Conservation (phyloP, 345 rosid species). For the Eucalyptus cloeziana region DNA sequence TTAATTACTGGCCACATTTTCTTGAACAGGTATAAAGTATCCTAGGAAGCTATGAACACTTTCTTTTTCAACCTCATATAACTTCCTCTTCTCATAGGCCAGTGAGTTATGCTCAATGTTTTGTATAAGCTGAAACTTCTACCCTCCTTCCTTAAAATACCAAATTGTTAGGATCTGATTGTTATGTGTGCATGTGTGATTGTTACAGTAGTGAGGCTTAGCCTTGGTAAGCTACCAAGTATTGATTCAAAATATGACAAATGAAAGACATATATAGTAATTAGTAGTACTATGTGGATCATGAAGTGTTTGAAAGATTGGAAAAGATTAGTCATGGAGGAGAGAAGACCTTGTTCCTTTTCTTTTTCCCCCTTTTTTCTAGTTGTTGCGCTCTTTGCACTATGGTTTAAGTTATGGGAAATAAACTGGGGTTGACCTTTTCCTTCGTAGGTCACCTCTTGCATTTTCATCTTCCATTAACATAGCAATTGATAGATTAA, state of each 20-base stretch:
- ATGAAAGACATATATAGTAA: not conserved
- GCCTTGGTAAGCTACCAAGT: not conserved
- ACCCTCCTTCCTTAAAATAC: not conserved
- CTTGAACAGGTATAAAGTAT: constrained; percentile 38
- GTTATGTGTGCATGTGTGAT: not conserved
- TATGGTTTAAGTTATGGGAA: not conserved
- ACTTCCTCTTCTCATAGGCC: not conserved
- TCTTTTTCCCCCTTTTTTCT: not conserved
- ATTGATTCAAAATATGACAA: not conserved
- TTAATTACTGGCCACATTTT: constrained; percentile 81
- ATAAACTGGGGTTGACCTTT: not conserved
- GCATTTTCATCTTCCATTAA: not conserved
- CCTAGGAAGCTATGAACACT: not conserved
- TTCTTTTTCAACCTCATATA: not conserved
- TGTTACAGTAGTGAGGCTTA: not conserved
- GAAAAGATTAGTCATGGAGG: not conserved
- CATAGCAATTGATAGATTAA: not conserved
- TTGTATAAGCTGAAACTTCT: not conserved
- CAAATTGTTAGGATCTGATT: not conserved
- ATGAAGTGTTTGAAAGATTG: not conserved
- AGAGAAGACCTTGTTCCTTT: not conserved
- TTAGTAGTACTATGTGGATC: not conserved
- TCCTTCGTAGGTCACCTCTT: not conserved
- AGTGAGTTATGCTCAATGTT: not conserved
- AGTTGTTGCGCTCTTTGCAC: not conserved